Conservation (phyloP, 441 rosid species). For the Adansonia rubrostipa region DNA sequence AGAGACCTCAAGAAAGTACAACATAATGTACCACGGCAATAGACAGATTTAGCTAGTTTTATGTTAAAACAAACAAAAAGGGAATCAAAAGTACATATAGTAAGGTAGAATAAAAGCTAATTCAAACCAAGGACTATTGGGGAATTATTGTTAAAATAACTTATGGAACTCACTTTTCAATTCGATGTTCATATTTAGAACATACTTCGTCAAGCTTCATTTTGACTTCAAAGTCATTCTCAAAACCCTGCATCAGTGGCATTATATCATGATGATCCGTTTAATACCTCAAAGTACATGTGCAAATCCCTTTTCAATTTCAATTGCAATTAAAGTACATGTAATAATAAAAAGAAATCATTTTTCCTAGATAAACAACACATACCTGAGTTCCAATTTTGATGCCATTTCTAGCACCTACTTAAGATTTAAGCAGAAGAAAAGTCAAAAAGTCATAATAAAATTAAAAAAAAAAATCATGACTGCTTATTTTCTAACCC, state of each 20-base stretch:
- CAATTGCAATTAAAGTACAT: slow-evolving; percentile 14
- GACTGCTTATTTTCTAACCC: slow-evolving; percentile 39
- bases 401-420: slow-evolving; percentile 54
- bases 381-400: slow-evolving; percentile 67
- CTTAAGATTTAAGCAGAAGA: slow-evolving; percentile 25
- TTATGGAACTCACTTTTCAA: slow-evolving; percentile 65
- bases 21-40: neutral
- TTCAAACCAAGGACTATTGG: slow-evolving; percentile 15
- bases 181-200: slow-evolving; percentile 71
- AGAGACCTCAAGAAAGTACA: neutral
- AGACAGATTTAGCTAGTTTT: neutral
- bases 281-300: neutral
- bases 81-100: neutral
- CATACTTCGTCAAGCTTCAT: slow-evolving; percentile 59
- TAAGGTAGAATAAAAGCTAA: neutral
- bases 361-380: slow-evolving; percentile 1
- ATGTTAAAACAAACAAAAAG: neutral
- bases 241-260: slow-evolving; percentile 55
- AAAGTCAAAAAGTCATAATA: slow-evolving; percentile 27
- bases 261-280: slow-evolving; percentile 8
- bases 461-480: slow-evolving; percentile 7
- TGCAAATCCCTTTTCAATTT: slow-evolving; percentile 12
- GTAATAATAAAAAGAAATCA: neutral
- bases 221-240: slow-evolving; percentile 58
- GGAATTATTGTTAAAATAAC: slow-evolving; percentile 4